Base-by-base conservation (phyloP, 2,329 filamentous ascomycete species). In the Phialocephala sp. region DNA sequence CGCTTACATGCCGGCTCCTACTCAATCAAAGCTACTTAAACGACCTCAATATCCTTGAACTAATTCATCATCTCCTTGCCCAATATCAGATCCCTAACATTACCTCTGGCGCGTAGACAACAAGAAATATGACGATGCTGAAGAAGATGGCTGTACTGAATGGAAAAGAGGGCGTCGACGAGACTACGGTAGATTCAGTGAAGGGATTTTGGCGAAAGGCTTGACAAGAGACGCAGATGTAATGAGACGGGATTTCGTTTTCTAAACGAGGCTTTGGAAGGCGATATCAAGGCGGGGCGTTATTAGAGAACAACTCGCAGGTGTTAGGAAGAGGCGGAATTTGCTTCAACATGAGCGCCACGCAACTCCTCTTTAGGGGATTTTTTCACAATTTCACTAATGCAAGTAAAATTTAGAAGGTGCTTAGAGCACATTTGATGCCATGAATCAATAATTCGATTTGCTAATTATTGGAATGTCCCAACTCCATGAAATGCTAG, bases 101-200 rank as follows among this genome's bases (percentile, higher is more conserved):
- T 52, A 11, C 32, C 47, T 56, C 76, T 74, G 54, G 54, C n/a
- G 54, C 11, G 36, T 57, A 57, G 14, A 57, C 32, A 37, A 57
- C 20, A 32, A 57, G 54, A 39, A 57, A 24, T 15, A 39, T 37
- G 32, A 39, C n/a, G 11, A 36, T 11, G 54, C 12, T 39, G 35
- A 20, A 37, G 32, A 39, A 27, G 32, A 57, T 24, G 8, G 54
- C 32, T 37, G 54, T 32, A 20, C 27, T 57, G 12, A 57, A 57
- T 37, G n/a, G 54, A 57, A 39, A 57, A 18, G 15, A n/a, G 11
- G 32, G 54, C 12, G 54, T n/a, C n/a, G n/a, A n/a, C n/a, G n/a
- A n/a, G n/a, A n/a, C n/a, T n/a, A n/a, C n/a, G n/a, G n/a, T n/a
- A n/a, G n/a, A n/a, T n/a, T n/a, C n/a, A n/a, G n/a, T n/a, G n/a